Evolutionary conservation across 192 early-diverging fungal genomes (phyloP), one percentile per base, ranked within the genome.

Genomic region (Coemansia sp.): DNA sequence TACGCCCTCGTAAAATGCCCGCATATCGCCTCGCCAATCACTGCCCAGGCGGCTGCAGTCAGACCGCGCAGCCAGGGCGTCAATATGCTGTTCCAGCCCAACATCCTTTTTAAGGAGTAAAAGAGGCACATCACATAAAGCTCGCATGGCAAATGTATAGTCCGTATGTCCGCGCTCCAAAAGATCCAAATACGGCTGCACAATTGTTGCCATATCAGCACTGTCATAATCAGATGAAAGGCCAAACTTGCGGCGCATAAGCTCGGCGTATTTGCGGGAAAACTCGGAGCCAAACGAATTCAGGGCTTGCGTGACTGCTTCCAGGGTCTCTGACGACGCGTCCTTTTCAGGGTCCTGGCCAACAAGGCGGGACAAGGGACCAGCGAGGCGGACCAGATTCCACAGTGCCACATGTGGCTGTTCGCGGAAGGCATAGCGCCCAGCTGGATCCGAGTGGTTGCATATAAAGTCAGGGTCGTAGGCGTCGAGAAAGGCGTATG

Each of bases 331-430:
- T 9, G 74, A 39, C 8, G 62, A 39, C 25, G 57, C 68, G 23
- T 66, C 74, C 9, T 68, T 69, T 15, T 53, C 45, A 0, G 66
- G 17, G 45, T 78, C 68, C 15, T 12, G 14, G 34, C 82, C 74
- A n/a, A 79, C 84, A 15, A 95, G 69, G 36, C 85, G 86, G 38
- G 86, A 69, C 15, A 95, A 62, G 0, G 92, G 86, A 0, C 84
- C 74, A 1, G 90, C 91, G n/a, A 97, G 74, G 21, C 86, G 84
- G 17, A 85, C 67, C 19, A 95, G 70, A 67, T 97, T 97, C 89
- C 90, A 95, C 45, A 93, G 79, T 4, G 88, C 92, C 6, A 94
- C 86, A 3, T 86, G 84, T 3, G 94, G 94, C 69, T 97, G 95
- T 38, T 91, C 83, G 58, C 80, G 66, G 50, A 95, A 95, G 4